Percentiles rank a stretch among this genome's conserved stretches.
Evolutionary conservation across 257 asterid species (phyloP).

Genomic region (Primulina eburnea): DNA sequence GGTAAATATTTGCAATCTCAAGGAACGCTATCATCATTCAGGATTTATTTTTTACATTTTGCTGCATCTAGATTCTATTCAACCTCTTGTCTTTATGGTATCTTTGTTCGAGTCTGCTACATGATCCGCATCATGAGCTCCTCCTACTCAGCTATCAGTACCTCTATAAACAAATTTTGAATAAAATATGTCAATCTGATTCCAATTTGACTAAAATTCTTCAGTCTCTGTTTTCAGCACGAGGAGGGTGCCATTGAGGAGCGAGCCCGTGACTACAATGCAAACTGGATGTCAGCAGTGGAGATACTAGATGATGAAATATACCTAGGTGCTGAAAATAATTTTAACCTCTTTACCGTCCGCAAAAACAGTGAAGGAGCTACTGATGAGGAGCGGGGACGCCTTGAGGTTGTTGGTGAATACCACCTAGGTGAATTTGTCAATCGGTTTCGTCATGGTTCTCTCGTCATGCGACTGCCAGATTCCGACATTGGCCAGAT

Average conservation of each 20-base stretch:
- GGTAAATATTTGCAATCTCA: slow-evolving; percentile 39
- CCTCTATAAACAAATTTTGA: background rate
- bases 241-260: slow-evolving; percentile 99
- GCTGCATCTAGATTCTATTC: background rate
- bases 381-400: slow-evolving; percentile 95
- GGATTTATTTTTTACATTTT: background rate
- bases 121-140: background rate
- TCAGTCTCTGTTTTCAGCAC: slow-evolving; percentile 43
- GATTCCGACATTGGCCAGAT: slow-evolving; percentile 91
- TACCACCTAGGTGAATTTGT: slow-evolving; percentile 97
- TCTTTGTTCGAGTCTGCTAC: background rate
- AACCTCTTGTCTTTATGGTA: background rate
- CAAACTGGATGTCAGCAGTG: slow-evolving; percentile 99
- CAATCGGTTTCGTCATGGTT: slow-evolving; percentile 86
- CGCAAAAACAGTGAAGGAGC: slow-evolving; percentile 92
- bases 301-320: slow-evolving; percentile 94
- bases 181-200: background rate
- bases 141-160: background rate
- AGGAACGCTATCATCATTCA: background rate
- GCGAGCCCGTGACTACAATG: slow-evolving; percentile 97
- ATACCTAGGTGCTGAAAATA: slow-evolving; percentile 89
- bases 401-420: slow-evolving; percentile 97
- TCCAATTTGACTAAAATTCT: slow-evolving; percentile 15
- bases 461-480: slow-evolving; percentile 91
- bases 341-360: slow-evolving; percentile 80